Base-by-base conservation (phyloP, 441 rosid genomes). In the Syzygium syzygioides region DNA sequence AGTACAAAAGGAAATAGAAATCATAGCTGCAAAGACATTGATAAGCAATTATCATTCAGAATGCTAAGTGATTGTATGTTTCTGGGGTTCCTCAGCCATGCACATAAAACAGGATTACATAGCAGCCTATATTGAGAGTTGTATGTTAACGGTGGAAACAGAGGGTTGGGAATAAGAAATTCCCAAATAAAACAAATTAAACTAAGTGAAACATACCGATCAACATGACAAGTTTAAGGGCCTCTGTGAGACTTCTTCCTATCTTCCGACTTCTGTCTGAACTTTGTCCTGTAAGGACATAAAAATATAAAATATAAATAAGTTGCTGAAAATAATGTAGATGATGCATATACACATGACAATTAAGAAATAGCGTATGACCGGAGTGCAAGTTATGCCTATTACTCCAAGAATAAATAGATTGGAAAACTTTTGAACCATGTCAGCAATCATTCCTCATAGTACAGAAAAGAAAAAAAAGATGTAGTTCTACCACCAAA, bases 181-280 rank as follows among this genome's bases (percentile, higher is more conserved):
- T 85, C 50, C 41, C 66, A 90, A 28, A 80, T 87, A 37, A 9
- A 79, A 59, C 34, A 28, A 76, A 50, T 83, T 10, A 18, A 50
- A 20, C 85, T 53, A 68, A 88, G 50, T 55, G 88, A 37, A 89
- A 66, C 87, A 57, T 93, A 96, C 99, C 99, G 90, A 98, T 95
- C 85, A 97, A 90, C 84, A 97, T 86, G 85, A 98, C 98, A 93
- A 97, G 96, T 94, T 98, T 98, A 93, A 98, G 87, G 91, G 98
- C 99, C 94, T 97, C 99, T 5, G 92, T 91, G 68, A 98, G 94
- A 92, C 94, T 90, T 86, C 89, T 90, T 90, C 94, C 97, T 55
- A 98, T 91, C 88, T 93, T 95, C 93, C 91, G 94, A 85, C 87
- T 92, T 90, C 90, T 96, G 86, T 94, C 89, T 48, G 96, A 91